phyloP scores from a whole-genome alignment of 2,329 filamentous ascomycete species.

The Colletotrichum orbiculare region DNA sequence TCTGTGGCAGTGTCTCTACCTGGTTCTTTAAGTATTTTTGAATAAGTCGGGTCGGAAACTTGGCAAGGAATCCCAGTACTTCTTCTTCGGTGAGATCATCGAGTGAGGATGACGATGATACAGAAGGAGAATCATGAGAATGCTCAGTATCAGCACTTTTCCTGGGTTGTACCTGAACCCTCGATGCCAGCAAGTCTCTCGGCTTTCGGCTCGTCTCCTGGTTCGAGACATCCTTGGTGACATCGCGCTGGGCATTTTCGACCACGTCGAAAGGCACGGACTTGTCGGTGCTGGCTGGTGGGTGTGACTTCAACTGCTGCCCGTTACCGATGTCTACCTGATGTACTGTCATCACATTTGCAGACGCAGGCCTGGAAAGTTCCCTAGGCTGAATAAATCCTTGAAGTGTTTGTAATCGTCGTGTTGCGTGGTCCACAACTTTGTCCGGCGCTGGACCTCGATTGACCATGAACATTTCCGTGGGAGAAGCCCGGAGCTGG shows the following conservation, averaged over 20 bases:
- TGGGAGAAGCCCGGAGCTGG: neutral
- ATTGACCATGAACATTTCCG: neutral
- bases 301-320: too few relatives aligned
- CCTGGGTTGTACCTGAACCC: neutral
- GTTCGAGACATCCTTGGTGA: neutral
- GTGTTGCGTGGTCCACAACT: neutral
- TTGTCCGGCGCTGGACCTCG: neutral
- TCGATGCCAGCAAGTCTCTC: neutral
- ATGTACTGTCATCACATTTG: neutral
- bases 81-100: slow-evolving; percentile 9
- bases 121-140: neutral
- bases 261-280: too few relatives aligned
- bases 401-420: neutral
- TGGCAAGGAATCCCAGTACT: slow-evolving; percentile 40
- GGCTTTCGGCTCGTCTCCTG: neutral
- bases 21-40: slow-evolving; percentile 44
- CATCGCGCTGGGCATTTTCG: too few relatives aligned
- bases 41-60: slow-evolving; percentile 47
- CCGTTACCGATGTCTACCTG: too few relatives aligned
- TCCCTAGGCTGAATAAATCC: slow-evolving; percentile 19
- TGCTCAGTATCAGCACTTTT: neutral
- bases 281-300: too few relatives aligned
- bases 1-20: slow-evolving; percentile 29
- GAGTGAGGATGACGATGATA: neutral
- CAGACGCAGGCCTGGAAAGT: slow-evolving; percentile 20